These are phyloP conservation scores for Trichaptum fuscoviolaceum DNA, from an alignment of 768 basidiomycete genomes.

Conservation along the genomic window DNA sequence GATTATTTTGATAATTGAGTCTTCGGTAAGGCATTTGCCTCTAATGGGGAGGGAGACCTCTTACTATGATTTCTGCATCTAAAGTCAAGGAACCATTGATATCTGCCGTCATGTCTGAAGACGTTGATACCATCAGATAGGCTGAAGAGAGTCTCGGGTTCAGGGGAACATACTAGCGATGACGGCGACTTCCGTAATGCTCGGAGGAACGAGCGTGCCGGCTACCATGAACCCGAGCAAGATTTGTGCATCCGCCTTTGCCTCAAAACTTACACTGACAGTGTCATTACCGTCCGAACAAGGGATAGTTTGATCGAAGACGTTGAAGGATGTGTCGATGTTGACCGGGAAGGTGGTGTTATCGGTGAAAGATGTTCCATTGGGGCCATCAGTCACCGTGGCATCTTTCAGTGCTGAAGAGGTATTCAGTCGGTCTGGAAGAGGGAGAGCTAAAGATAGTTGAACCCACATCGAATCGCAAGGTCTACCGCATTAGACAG, in stretches of 20 bases:
- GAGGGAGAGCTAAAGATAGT: no score
- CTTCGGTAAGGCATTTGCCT: no score
- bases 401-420: no score
- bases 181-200: constrained; percentile 30
- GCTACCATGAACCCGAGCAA: constrained; percentile 33
- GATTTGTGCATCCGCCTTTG: constrained; percentile 3
- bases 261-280: background rate
- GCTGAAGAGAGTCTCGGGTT: background rate
- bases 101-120: background rate
- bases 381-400: no score
- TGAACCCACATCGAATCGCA: no score
- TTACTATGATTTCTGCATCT: constrained; percentile 34
- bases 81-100: constrained; percentile 23
- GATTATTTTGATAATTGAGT: background rate
- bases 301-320: background rate
- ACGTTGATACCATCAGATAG: background rate
- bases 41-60: background rate
- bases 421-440: no score
- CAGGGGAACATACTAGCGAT: constrained; percentile 25
- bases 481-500: no score
- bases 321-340: background rate
- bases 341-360: background rate
- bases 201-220: constrained; percentile 43
- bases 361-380: background rate
- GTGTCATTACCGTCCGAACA: background rate